Base-by-base conservation (phyloP, 176 grass and related monocot genomes). In the Olyra latifolia region DNA sequence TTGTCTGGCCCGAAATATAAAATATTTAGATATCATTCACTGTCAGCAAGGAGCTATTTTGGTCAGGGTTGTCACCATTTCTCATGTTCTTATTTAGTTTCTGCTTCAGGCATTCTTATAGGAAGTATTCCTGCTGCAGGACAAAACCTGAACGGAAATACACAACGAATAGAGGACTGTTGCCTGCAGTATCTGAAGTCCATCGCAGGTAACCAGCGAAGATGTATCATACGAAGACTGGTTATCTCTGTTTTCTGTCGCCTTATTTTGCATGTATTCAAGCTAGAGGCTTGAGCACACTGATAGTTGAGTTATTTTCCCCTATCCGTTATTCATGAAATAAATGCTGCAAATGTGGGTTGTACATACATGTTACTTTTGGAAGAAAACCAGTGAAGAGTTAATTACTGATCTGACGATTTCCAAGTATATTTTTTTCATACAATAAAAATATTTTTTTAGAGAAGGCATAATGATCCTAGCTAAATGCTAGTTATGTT, bases 61-160 rank as follows among this genome's bases (percentile, higher is more conserved):
- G 16, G 30, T 13, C 13, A 35, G 23, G 19, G 11, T 42, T 66
- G 47, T 74, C 8, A 62, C 66, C 29, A 68, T 70, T 52, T 11
- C 29, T 73, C 15, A 30, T 63, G 39, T 22, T 58, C 65, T 54
- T 59, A 67, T 25, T 62, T 29, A 69, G 64, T 56, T 85, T 71
- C 24, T 70, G 27, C 10, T 70, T 62, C 87, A 81, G 82, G 5
- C 44, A 70, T 80, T 85, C 53, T 75, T 0, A 27, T 19, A 75
- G 35, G 54, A 61, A 38, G 44, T 57, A n/a, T 28, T 76, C 61
- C 15, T 45, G 62, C 22, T 75, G 77, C 75, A 17, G 35, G 74
- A 27, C 13, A 57, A 20, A 35, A 69, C 39, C 58, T 16, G n/a
- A 42, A 11, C 25, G 20, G 19, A 71, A 57, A 11, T 55, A 53